A percentile compares a stretch with the other conserved stretches of the same genome.
Conservation (phyloP, 176 grass and related monocot genomes). For the Neostapfia colusana region DNA sequence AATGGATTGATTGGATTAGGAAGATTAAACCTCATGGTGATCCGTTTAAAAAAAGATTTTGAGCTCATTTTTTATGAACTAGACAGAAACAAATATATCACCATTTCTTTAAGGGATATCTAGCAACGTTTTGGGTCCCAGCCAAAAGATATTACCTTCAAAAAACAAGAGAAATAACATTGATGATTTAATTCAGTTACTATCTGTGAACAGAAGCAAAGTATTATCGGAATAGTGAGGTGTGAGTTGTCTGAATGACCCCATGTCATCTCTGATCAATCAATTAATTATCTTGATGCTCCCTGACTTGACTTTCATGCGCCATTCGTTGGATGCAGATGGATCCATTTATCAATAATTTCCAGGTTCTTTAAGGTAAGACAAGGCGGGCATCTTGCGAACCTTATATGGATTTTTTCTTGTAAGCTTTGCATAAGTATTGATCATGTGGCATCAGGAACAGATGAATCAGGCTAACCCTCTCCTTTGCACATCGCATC, state of each 20-base stretch:
- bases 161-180: neutral
- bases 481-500: neutral
- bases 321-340: constrained; percentile 27
- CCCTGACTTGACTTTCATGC: constrained; percentile 26
- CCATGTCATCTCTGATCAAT: constrained; percentile 17
- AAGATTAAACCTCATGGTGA: neutral
- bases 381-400: constrained; percentile 17
- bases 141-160: neutral
- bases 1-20: neutral
- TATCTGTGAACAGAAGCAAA: constrained; percentile 36
- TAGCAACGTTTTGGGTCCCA: constrained; percentile 10
- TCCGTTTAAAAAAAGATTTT: too few relatives aligned
- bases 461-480: neutral
- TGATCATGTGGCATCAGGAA: constrained; percentile 18
- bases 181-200: constrained; percentile 3
- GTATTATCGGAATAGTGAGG: constrained; percentile 14
- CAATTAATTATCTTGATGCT: neutral
- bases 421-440: constrained; percentile 1
- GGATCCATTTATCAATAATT: constrained; percentile 24
- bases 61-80: neutral
- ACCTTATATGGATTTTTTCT: neutral
- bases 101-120: neutral
- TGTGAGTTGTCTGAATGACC: neutral
- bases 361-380: constrained; percentile 20
- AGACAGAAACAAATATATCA: neutral